Conservation (phyloP, 1,284 basidiomycete genomes). For the Cronartium quercuum region DNA sequence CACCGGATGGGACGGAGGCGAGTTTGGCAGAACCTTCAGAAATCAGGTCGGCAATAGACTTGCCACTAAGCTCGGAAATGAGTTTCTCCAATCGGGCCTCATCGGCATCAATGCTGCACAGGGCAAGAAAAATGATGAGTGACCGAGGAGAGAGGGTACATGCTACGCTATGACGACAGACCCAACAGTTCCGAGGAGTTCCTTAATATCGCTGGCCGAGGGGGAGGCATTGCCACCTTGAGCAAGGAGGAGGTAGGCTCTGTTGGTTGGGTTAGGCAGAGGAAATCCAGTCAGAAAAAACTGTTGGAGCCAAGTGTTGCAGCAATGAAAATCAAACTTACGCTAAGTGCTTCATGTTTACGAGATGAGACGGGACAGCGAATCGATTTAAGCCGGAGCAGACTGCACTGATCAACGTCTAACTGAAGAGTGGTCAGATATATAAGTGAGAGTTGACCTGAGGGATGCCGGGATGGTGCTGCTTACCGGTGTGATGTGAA, state of each 20-base stretch:
- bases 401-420: slow-evolving; percentile 38
- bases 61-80: slow-evolving; percentile 85
- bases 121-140: background rate
- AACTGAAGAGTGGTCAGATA: slow-evolving; percentile 3
- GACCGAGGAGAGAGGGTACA: background rate
- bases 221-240: slow-evolving; percentile 85
- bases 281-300: no score
- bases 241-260: slow-evolving; percentile 84
- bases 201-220: slow-evolving; percentile 80
- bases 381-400: slow-evolving; percentile 39
- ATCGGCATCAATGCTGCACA: slow-evolving; percentile 71
- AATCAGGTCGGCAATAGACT: slow-evolving; percentile 86
- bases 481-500: background rate
- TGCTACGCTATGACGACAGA: slow-evolving; percentile 42
- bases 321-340: slow-evolving; percentile 33
- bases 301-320: no score
- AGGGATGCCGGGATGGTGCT: background rate
- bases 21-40: slow-evolving; percentile 87
- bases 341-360: slow-evolving; percentile 18
- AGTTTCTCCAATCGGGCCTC: slow-evolving; percentile 75
- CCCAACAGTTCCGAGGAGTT: slow-evolving; percentile 74
- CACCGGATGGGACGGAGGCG: slow-evolving; percentile 66
- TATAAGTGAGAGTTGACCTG: background rate
- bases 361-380: slow-evolving; percentile 30
- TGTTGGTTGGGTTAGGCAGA: no score